A percentile compares a stretch with the other conserved stretches of the same genome.
These are phyloP conservation scores for Hericium erinaceus DNA, from an alignment of 768 basidiomycete genomes.

Conservation along the genomic window DNA sequence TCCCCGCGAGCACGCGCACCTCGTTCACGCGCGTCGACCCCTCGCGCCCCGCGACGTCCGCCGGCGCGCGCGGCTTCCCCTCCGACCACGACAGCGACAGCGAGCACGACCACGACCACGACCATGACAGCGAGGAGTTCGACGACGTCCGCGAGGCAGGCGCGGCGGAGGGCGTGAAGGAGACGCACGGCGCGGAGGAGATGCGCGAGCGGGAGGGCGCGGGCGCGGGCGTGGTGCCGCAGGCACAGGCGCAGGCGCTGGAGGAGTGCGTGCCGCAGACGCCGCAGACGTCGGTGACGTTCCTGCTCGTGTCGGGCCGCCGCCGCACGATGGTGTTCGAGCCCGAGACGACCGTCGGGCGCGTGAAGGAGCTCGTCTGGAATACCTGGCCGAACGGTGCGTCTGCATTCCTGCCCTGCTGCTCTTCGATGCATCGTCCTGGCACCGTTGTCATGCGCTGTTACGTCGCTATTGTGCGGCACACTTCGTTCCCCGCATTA, in stretches of 20 bases:
- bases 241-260: neutral
- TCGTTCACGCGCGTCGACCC: slow-evolving; percentile 39
- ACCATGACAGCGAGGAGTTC: neutral
- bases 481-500: too few relatives aligned
- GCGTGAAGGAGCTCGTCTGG: slow-evolving; percentile 81
- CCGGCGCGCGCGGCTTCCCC: slow-evolving; percentile 1
- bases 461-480: too few relatives aligned
- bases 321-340: slow-evolving; percentile 68
- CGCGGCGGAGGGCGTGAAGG: neutral
- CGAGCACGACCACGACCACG: neutral
- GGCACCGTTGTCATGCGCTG: neutral
- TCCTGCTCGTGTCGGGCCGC: slow-evolving; percentile 62
- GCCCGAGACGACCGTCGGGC: slow-evolving; percentile 61
- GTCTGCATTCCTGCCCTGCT: slow-evolving; percentile 15
- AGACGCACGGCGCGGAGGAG: neutral
- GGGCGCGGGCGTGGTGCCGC: neutral
- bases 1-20: slow-evolving; percentile 39
- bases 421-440: slow-evolving; percentile 8
- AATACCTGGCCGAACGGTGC: slow-evolving; percentile 70
- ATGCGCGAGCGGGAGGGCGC: neutral
- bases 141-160: slow-evolving; percentile 4
- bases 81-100: neutral
- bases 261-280: slow-evolving; percentile 38
- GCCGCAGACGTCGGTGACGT: slow-evolving; percentile 58
- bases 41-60: slow-evolving; percentile 17